phyloP scores from a whole-genome alignment of 2,329 filamentous ascomycete genomes.

The Fusarium torreyae region DNA sequence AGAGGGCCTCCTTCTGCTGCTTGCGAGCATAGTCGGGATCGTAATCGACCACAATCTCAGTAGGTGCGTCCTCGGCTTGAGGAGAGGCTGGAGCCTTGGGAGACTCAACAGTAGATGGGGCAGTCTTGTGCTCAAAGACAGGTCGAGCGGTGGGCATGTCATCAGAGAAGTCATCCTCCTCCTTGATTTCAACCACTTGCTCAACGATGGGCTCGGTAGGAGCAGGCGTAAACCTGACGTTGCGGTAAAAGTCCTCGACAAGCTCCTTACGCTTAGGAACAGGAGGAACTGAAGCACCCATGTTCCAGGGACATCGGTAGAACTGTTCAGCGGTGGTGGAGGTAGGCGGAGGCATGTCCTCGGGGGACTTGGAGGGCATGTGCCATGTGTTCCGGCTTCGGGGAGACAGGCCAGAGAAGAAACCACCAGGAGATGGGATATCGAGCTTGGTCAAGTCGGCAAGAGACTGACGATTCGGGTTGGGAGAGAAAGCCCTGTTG shows the following conservation, averaged over 20 bases:
- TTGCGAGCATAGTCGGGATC: constrained; percentile 82
- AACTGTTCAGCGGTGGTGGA: constrained; percentile 95
- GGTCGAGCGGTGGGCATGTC: constrained; percentile 79
- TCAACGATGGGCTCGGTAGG: constrained; percentile 67
- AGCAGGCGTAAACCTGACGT: constrained; percentile 56
- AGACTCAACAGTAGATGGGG: constrained; percentile 53
- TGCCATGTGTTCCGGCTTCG: constrained; percentile 88
- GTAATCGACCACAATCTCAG: constrained; percentile 78
- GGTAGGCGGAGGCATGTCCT: constrained; percentile 75
- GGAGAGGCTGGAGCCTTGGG: constrained; percentile 58
- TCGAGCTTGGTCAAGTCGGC: constrained; percentile 85
- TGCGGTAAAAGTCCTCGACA: constrained; percentile 59
- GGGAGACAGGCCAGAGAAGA: constrained; percentile 88
- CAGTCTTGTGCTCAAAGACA: constrained; percentile 52
- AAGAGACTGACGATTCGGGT: constrained; percentile 66
- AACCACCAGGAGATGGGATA: constrained; percentile 91
- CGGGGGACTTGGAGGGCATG: constrained; percentile 67
- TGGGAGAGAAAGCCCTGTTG: constrained; percentile 50
- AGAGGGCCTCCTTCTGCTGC: constrained; percentile 77
- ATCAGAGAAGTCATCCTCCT: constrained; percentile 65
- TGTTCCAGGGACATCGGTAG: constrained; percentile 86
- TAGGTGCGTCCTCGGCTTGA: constrained; percentile 69
- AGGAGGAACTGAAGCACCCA: constrained; percentile 57
- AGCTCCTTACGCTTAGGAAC: constrained; percentile 56
- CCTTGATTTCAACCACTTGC: constrained; percentile 74